Percentiles rank a stretch among this genome's conserved stretches.
Conservation (phyloP, 305 asterid species). For the Striga hermonthica region DNA sequence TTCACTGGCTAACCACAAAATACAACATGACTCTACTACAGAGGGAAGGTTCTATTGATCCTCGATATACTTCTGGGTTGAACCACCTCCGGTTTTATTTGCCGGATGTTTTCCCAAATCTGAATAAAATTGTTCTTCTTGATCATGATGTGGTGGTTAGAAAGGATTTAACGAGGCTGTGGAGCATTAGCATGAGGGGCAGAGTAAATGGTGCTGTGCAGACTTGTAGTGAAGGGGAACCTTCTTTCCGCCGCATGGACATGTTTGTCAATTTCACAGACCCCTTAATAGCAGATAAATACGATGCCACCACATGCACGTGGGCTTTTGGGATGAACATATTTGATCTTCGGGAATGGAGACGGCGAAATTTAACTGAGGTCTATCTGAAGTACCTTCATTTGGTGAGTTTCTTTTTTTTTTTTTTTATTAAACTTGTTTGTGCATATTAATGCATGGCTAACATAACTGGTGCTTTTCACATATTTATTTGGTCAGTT, state of each 20-base stretch:
- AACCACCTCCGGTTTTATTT: constrained; percentile 76
- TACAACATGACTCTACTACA: constrained; percentile 43
- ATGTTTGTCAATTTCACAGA: constrained; percentile 60
- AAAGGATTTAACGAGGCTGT: constrained; percentile 70
- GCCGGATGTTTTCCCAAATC: constrained; percentile 69
- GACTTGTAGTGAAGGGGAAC: constrained; percentile 61
- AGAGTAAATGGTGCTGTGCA: constrained; percentile 86
- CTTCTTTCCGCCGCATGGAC: constrained; percentile 68
- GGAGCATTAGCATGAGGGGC: constrained; percentile 62
- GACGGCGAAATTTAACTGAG: constrained; percentile 52
- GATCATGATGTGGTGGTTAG: constrained; percentile 90
- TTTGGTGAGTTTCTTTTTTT: constrained; percentile 47
- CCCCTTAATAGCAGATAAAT: constrained; percentile 46
- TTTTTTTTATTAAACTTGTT: background rate
- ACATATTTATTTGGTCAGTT: too few species aligned
- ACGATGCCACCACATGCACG: constrained; percentile 58
- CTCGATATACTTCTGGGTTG: constrained; percentile 60
- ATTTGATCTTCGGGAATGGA: constrained; percentile 78
- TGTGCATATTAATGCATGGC: background rate
- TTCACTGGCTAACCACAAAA: constrained; percentile 54
- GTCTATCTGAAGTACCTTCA: constrained; percentile 61
- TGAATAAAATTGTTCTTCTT: constrained; percentile 68
- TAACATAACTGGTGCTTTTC: too few species aligned
- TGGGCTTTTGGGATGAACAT: constrained; percentile 95
- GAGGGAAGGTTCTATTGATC: constrained; percentile 56